phyloP scores from a whole-genome alignment of 352 stramenopile genomes.

The Thraustochytrium striatum region DNA sequence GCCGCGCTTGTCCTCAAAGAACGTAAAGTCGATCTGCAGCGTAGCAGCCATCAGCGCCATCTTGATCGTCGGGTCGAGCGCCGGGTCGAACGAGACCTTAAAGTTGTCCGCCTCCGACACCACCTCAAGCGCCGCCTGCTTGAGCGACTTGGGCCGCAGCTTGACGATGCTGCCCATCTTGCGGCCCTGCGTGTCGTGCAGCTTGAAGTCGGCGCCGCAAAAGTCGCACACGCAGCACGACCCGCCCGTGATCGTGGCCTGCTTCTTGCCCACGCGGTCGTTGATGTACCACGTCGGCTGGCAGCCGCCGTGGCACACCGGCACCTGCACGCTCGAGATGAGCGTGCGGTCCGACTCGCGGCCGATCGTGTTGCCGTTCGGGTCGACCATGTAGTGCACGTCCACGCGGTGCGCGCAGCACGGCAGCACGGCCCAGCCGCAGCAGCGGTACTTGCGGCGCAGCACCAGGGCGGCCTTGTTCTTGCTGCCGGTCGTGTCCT shows the following conservation, averaged over 20 bases:
- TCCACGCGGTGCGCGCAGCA: slow-evolving; percentile 42
- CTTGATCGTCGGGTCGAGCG: slow-evolving; percentile 44
- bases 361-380: slow-evolving; percentile 25
- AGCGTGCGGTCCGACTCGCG: slow-evolving; percentile 24
- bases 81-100: slow-evolving; percentile 41
- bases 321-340: slow-evolving; percentile 37
- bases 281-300: slow-evolving; percentile 41
- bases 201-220: slow-evolving; percentile 42
- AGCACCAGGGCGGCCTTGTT: slow-evolving; percentile 41
- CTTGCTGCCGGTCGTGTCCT: slow-evolving; percentile 34
- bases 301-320: slow-evolving; percentile 40
- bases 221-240: slow-evolving; percentile 43
- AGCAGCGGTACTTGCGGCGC: slow-evolving; percentile 42
- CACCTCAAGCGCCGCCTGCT: slow-evolving; percentile 16
- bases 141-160: slow-evolving; percentile 1
- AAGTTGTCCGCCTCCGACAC: slow-evolving; percentile 47
- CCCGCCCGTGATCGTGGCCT: slow-evolving; percentile 13
- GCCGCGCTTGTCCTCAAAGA: slow-evolving; percentile 46
- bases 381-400: slow-evolving; percentile 43
- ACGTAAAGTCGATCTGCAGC: slow-evolving; percentile 49
- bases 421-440: slow-evolving; percentile 39
- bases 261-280: slow-evolving; percentile 7
- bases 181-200: slow-evolving; percentile 37
- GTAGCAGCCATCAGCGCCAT: slow-evolving; percentile 38
- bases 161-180: slow-evolving; percentile 20